phyloP scores from a whole-genome alignment of 2,329 filamentous ascomycete genomes.

The Arthroderma sp. region DNA sequence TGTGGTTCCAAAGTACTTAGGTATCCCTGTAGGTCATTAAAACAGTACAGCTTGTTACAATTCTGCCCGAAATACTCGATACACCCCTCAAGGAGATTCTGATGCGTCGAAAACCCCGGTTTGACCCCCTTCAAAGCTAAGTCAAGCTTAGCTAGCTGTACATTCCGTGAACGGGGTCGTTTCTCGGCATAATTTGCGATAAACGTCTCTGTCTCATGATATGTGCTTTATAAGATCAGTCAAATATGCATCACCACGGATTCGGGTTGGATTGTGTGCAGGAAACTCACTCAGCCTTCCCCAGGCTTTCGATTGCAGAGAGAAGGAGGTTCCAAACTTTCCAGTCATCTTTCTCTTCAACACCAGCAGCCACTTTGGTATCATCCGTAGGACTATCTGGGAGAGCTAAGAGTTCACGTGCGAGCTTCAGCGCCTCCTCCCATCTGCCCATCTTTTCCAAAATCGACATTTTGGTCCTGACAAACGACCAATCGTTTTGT shows the following conservation, averaged over 20 bases:
- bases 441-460: constrained; percentile 27
- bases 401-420: constrained; percentile 24
- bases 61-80: constrained; percentile 29
- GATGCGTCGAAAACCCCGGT: constrained; percentile 1
- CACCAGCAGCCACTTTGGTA: constrained; percentile 11
- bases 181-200: constrained; percentile 22
- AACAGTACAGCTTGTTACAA: constrained; percentile 33
- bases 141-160: constrained; percentile 26
- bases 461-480: constrained; percentile 25
- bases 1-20: constrained; percentile 18
- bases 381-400: constrained; percentile 19
- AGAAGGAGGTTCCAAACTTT: constrained; percentile 33
- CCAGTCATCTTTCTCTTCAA: constrained; percentile 33
- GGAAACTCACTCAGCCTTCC: constrained; percentile 22
- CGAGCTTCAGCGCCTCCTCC: constrained; percentile 25
- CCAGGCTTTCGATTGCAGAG: constrained; percentile 20
- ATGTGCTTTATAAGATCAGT: constrained; percentile 17
- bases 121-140: constrained; percentile 9
- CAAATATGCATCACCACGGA: too few species aligned
- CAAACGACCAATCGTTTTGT: constrained; percentile 32
- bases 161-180: constrained; percentile 30
- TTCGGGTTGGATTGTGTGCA: too few species aligned
- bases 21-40: constrained; percentile 30
- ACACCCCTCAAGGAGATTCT: constrained; percentile 26
- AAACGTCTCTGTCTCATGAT: constrained; percentile 19